Base-by-base conservation (phyloP, 192 early-diverging fungal genomes). In the Rhizoclosmatium globosum region DNA sequence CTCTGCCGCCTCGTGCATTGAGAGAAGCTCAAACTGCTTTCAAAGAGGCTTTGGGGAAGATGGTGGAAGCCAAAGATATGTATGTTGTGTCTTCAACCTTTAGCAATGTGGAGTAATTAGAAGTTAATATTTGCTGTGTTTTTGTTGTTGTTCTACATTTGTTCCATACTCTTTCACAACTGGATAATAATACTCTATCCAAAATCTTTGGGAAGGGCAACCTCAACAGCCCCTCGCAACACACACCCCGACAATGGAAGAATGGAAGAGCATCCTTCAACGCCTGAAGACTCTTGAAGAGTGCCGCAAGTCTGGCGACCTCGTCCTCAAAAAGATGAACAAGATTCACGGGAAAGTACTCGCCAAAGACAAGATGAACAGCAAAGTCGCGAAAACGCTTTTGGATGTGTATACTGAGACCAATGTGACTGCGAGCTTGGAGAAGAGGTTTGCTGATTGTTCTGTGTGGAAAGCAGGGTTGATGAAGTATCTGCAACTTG, bases 371-470 rank as follows among this genome's bases (percentile, higher is more conserved):
- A 64, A 67, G 48, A 80, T 81, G 44, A 80, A 19, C 58, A 50
- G 38, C 4, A 82, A 82, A 42, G 74, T 81, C 43, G 81, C 31
- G 2, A 67, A 31, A 47, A 82, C 75, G 67, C 46, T 82, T 4
- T 17, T 79, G 3, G 81, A 82, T 31, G 31, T 44, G 9, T 82
- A 82, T 47, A 17, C 60, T 7, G 64, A 64, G 17, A 74, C 48
- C 21, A 41, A 48, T 23, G 64, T 77, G 9, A 78, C 73, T 17
- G 70, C 74, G 15, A 68, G 48, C 43, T 43, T 71, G 13, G 81
- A 82, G 45, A 57, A 80, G 64, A 58, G 64, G 81, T 82, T 68
- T 11, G 19, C 31, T 31, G 31, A 31, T 31, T 31, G 31, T 31
- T 31, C 19, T 47, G 0, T 31, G 23, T 38, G 31, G n/a, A 31